These are phyloP conservation scores for Phyllostachys edulis DNA, from an alignment of 176 grass and related monocot species.

Conservation along the genomic window DNA sequence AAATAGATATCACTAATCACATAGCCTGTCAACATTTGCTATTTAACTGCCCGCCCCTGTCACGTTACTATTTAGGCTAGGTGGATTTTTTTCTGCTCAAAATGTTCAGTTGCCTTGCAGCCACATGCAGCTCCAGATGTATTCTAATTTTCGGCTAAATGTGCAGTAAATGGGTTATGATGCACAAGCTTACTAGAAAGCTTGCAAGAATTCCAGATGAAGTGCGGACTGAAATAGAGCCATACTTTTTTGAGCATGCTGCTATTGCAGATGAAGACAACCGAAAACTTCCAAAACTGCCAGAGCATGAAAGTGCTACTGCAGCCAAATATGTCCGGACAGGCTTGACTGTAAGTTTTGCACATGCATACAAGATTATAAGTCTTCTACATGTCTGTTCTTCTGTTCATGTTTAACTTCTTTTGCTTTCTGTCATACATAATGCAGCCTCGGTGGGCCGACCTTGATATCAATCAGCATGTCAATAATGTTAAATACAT, in stretches of 20 bases:
- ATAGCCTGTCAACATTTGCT: background rate
- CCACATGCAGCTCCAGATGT: background rate
- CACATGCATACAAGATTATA: slow-evolving; percentile 25
- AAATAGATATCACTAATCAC: background rate
- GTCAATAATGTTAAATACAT: slow-evolving; percentile 93
- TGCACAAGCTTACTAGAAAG: slow-evolving; percentile 87
- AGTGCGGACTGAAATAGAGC: slow-evolving; percentile 80
- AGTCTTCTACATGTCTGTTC: background rate
- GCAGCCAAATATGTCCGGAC: slow-evolving; percentile 67
- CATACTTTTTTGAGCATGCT: slow-evolving; percentile 65
- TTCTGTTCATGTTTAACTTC: slow-evolving; percentile 5
- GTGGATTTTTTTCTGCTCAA: background rate
- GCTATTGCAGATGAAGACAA: slow-evolving; percentile 77
- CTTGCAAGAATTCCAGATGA: slow-evolving; percentile 94
- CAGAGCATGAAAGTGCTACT: slow-evolving; percentile 40
- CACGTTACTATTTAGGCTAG: background rate
- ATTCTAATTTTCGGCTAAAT: slow-evolving; percentile 26
- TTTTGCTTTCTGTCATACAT: slow-evolving; percentile 1
- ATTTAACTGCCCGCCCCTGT: background rate
- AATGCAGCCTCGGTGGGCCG: slow-evolving; percentile 66
- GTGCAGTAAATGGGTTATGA: slow-evolving; percentile 95
- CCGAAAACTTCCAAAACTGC: slow-evolving; percentile 75
- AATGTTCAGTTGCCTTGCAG: background rate
- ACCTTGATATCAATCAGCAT: slow-evolving; percentile 83
- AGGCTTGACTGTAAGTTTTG: slow-evolving; percentile 77